These are phyloP conservation scores for Cenchrus fungigraminus DNA, from an alignment of 176 grass and related monocot genomes.

Conservation along the genomic window DNA sequence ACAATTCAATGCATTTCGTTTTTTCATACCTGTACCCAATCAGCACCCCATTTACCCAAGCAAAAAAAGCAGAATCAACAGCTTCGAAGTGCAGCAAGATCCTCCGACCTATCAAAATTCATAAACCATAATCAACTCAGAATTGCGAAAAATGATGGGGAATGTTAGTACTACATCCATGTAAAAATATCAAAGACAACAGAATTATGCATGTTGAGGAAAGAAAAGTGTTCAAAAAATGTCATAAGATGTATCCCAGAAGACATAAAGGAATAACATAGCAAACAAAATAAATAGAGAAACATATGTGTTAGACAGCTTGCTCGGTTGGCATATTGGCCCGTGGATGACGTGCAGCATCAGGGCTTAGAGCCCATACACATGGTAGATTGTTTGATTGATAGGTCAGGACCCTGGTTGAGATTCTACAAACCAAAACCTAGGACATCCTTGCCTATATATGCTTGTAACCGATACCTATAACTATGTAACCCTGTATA, in stretches of 20 bases:
- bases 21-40: constrained; percentile 85
- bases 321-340: no score
- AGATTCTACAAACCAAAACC: no score
- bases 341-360: no score
- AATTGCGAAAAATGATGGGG: constrained; percentile 1
- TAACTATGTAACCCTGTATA: not conserved
- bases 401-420: no score
- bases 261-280: not conserved
- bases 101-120: constrained; percentile 72
- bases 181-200: constrained; percentile 8
- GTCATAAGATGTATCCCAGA: constrained; percentile 11
- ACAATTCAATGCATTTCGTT: not conserved
- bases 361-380: no score
- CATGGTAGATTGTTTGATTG: no score
- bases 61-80: constrained; percentile 91
- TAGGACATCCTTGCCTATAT: no score
- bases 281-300: not conserved
- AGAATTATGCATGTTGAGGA: not conserved
- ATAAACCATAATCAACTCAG: constrained; percentile 40
- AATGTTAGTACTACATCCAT: constrained; percentile 1
- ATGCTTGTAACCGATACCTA: no score
- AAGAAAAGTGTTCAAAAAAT: not conserved
- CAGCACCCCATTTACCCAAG: constrained; percentile 87
- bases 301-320: not conserved
- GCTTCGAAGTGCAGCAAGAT: constrained; percentile 97